Evolutionary conservation across 139 green algal genomes (phyloP).

Genomic region (Nannochloris sp.): DNA sequence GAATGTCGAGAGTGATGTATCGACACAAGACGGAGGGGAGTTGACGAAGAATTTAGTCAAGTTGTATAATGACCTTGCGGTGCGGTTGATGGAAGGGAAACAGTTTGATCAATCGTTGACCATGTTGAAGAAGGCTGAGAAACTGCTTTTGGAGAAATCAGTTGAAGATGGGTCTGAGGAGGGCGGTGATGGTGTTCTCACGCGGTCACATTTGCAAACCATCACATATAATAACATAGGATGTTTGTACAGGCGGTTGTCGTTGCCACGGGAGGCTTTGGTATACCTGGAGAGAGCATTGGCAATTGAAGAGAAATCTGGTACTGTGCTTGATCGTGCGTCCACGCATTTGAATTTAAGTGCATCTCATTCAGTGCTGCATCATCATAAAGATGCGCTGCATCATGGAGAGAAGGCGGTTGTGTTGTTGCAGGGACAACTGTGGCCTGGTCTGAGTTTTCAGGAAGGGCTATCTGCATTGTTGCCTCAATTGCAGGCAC

Average conservation of each 20-base stretch:
- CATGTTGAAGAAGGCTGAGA: slow-evolving; percentile 27
- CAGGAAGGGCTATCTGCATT: slow-evolving; percentile 9
- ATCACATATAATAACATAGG: slow-evolving; percentile 38
- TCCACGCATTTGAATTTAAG: slow-evolving; percentile 31
- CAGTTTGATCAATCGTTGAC: slow-evolving; percentile 16
- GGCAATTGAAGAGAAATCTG: slow-evolving; percentile 13
- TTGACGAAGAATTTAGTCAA: slow-evolving; percentile 24
- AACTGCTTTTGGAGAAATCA: background rate
- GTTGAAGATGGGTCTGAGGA: background rate
- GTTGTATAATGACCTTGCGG: slow-evolving; percentile 31
- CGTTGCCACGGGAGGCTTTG: slow-evolving; percentile 18
- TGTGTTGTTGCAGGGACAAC: slow-evolving; percentile 22
- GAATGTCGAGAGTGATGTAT: background rate
- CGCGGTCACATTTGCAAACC: background rate
- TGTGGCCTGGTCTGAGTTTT: slow-evolving; percentile 11
- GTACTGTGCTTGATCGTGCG: slow-evolving; percentile 14
- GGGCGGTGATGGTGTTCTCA: background rate
- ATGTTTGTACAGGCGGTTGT: slow-evolving; percentile 25
- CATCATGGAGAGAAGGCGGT: slow-evolving; percentile 24
- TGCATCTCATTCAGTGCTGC: slow-evolving; percentile 21
- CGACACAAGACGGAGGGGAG: background rate
- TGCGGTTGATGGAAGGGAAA: slow-evolving; percentile 23
- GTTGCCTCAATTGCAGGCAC: background rate
- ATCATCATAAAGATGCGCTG: slow-evolving; percentile 19
- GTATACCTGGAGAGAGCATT: slow-evolving; percentile 25